A percentile compares a stretch with the other conserved stretches of the same genome.
phyloP scores from a whole-genome alignment of 345 rosid species.

The Salix caprea region DNA sequence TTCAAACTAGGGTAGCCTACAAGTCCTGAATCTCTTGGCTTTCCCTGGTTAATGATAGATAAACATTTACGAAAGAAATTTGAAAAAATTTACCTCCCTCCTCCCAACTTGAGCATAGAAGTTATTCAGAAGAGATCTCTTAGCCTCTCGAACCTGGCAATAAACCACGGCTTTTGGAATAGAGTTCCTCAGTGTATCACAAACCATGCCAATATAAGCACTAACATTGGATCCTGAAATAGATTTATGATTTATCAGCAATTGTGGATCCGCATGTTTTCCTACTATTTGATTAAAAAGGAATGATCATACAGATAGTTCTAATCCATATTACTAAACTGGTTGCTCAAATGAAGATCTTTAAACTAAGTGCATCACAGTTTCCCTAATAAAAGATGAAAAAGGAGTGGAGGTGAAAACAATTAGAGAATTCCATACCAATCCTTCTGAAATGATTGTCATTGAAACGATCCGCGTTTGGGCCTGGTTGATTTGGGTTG shows the following conservation, averaged over 20 bases:
- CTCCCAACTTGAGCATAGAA: constrained; percentile 88
- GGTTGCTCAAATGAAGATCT: not conserved
- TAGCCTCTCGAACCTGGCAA: constrained; percentile 94
- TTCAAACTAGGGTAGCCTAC: no score
- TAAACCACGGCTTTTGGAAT: constrained; percentile 95
- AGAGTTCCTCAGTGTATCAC: constrained; percentile 80
- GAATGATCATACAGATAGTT: not conserved
- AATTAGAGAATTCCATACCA: constrained; percentile 35
- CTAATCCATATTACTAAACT: not conserved
- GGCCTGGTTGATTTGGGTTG: constrained; percentile 34
- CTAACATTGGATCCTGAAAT: constrained; percentile 83
- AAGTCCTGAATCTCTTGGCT: no score
- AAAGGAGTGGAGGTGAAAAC: not conserved
- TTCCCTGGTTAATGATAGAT: not conserved
- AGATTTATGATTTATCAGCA: constrained; percentile 14
- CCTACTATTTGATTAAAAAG: not conserved
- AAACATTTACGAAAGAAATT: not conserved
- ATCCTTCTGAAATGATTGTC: constrained; percentile 87
- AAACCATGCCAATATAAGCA: constrained; percentile 86
- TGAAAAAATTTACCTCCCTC: constrained; percentile 66
- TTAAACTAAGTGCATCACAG: not conserved
- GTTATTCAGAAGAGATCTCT: constrained; percentile 77
- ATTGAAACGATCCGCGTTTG: constrained; percentile 56
- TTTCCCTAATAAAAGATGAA: not conserved
- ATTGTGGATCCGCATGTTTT: not conserved